Base-by-base conservation (phyloP, 2,329 filamentous ascomycete species). In the Chaetomiaceae sp. region DNA sequence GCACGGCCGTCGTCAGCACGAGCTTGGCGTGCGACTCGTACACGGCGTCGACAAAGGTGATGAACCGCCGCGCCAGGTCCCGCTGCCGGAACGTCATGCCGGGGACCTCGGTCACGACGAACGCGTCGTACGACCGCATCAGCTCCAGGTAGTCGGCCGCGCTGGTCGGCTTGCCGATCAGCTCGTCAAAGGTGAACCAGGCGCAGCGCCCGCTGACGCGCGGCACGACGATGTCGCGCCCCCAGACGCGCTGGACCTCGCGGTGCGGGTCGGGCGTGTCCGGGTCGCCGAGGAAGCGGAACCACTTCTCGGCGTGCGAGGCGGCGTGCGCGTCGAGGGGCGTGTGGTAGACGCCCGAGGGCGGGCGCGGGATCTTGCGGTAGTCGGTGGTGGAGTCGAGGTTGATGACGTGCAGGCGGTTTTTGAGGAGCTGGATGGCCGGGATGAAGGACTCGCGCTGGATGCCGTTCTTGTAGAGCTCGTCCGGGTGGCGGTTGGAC, bases 381-480 rank as follows among this genome's bases (percentile, higher is more conserved):
- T 99, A 99, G 71, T 99, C 94, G 33, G 91, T 99, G 4, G 86
- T 85, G 2, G 90, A 96, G 73, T 99, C 89, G 54, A 99, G 84
- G 71, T 96, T 96, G 63, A 99, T 88, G 43, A 97, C 89, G 49
- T 88, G 85, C 8, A 99, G 80, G 2, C 86, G 83, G 34, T 78
- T 81, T 69, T 96, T 92, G 40, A 99, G 83, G 4, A 99, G 84
- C 58, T 91, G 86, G 66, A 99, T 99, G 61, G 92, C 95, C 0
- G 94, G 94, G 46, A 99, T 81, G 68, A 99, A 99, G 6, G 89
- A 95, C 62, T 95, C 86, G 54, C 94, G 85, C 73, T 99, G 94
- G 59, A 99, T 92, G 51, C 94, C 94, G 68, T 99, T 99, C 71
- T 94, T 96, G 77, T 99, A 99, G 7, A 99, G 80, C 55, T 99